Conservation (phyloP, 305 asterid species). For the Rubia balearica region DNA sequence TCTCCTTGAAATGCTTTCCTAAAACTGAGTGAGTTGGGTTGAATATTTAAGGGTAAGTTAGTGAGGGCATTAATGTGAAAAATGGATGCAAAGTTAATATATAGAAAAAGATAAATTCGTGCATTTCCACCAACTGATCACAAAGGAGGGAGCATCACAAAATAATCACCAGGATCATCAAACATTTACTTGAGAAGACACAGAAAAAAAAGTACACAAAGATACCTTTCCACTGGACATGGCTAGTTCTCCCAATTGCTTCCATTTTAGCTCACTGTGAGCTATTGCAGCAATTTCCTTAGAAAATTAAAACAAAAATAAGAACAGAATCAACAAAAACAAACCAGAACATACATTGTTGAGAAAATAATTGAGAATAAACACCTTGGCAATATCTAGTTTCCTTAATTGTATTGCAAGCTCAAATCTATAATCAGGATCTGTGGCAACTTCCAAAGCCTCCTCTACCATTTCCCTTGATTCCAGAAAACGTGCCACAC, state of each 20-base stretch:
- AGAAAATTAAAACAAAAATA: slow-evolving; percentile 16
- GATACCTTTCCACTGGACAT: slow-evolving; percentile 93
- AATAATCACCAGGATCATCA: background rate
- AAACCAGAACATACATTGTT: slow-evolving; percentile 1
- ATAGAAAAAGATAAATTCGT: background rate
- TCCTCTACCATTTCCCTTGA: slow-evolving; percentile 94
- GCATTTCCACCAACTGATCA: too few relatives aligned
- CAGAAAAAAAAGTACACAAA: background rate
- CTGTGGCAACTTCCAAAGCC: slow-evolving; percentile 92
- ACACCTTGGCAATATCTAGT: slow-evolving; percentile 85
- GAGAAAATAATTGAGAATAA: background rate
- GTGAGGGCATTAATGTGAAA: background rate
- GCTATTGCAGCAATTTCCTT: slow-evolving; percentile 85
- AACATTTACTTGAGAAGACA: background rate
- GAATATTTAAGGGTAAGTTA: background rate
- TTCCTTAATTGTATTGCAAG: slow-evolving; percentile 86
- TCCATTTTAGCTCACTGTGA: slow-evolving; percentile 90
- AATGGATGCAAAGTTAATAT: background rate
- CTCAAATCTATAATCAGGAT: slow-evolving; percentile 95
- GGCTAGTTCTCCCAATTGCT: slow-evolving; percentile 98
- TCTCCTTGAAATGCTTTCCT: background rate
- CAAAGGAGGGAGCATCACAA: background rate
- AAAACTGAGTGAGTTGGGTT: too few relatives aligned
- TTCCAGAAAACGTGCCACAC: slow-evolving; percentile 93
- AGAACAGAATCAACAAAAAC: slow-evolving; percentile 10